phyloP scores from a whole-genome alignment of 352 stramenopile genomes.

The Pythium monospermum region DNA sequence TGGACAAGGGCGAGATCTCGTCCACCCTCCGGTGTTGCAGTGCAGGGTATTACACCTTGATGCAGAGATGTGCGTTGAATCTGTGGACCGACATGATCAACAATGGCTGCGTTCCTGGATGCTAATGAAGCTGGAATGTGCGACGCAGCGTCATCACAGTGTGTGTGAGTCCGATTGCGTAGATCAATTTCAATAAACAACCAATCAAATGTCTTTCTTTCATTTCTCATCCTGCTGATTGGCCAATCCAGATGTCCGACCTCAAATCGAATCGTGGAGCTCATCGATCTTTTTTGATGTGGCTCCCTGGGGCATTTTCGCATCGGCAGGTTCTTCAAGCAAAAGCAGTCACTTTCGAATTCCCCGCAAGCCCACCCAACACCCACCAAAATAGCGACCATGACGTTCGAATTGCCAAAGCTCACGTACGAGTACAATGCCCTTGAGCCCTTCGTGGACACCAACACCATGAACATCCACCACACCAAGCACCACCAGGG shows the following conservation, averaged over 20 bases:
- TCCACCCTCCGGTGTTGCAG: too few relatives aligned
- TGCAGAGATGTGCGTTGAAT: too few relatives aligned
- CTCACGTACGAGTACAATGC: conserved; percentile 85
- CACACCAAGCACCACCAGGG: conserved; percentile 90
- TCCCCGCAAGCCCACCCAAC: conserved; percentile 26
- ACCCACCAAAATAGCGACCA: conserved; percentile 14
- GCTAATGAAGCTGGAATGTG: too few relatives aligned
- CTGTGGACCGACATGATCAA: too few relatives aligned
- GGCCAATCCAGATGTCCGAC: conserved; percentile 13
- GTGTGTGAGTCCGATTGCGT: too few relatives aligned
- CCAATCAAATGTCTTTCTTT: conserved; percentile 9
- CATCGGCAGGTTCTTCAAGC: too few relatives aligned
- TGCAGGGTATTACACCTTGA: too few relatives aligned
- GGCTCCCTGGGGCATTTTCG: background rate
- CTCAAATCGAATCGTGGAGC: conserved; percentile 4
- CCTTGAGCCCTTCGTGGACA: conserved; percentile 87
- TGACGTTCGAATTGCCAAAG: conserved; percentile 78
- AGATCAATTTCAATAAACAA: conserved; percentile 4
- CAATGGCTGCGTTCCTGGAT: too few relatives aligned
- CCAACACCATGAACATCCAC: conserved; percentile 89
- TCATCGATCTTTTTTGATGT: conserved; percentile 1
- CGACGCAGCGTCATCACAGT: too few relatives aligned
- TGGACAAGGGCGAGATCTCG: too few relatives aligned
- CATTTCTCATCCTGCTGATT: conserved; percentile 2
- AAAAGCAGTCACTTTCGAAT: conserved; percentile 45